Evolutionary conservation across 1,284 basidiomycete species (phyloP).

Genomic region (Malassezia slooffiae): DNA sequence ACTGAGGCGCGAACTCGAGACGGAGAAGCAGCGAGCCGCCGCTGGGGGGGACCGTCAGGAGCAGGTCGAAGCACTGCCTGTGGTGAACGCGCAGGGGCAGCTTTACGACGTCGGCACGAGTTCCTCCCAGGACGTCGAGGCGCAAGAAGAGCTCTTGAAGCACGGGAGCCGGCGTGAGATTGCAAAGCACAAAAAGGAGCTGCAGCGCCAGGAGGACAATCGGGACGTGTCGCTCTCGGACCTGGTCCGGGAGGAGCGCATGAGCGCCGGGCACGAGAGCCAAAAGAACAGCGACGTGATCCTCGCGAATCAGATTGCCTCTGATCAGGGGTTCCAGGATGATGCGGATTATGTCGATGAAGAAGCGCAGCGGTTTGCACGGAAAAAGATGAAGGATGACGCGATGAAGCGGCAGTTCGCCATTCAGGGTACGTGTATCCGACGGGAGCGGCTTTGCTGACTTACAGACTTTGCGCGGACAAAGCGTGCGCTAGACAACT

Average conservation of each 20-base stretch:
- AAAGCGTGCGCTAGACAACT: conserved; percentile 73
- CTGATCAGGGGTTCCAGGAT: conserved; percentile 67
- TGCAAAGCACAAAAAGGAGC: neutral
- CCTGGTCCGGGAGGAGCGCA: conserved; percentile 80
- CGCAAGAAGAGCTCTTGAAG: conserved; percentile 56
- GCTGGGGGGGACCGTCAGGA: conserved; percentile 41
- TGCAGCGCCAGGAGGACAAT: conserved; percentile 2
- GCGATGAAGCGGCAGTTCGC: conserved; percentile 94
- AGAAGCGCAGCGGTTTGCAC: conserved; percentile 78
- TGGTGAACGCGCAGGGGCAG: conserved; percentile 70
- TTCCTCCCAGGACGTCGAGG: conserved; percentile 47
- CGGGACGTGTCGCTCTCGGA: conserved; percentile 70
- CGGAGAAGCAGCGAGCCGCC: conserved; percentile 51
- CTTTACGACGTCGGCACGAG: conserved; percentile 82
- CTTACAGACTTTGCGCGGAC: conserved; percentile 85
- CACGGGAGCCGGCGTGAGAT: conserved; percentile 55
- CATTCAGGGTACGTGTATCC: conserved; percentile 53
- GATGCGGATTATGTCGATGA: conserved; percentile 78
- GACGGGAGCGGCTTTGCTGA: neutral
- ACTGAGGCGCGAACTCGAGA: conserved; percentile 74
- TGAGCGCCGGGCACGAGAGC: conserved; percentile 73
- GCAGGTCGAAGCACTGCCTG: conserved; percentile 55
- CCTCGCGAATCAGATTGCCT: conserved; percentile 73
- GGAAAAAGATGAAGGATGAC: conserved; percentile 87
- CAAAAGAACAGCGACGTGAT: conserved; percentile 85